Conservation (phyloP, 23 red algal genomes). For the Gracilaria vermiculophylla region DNA sequence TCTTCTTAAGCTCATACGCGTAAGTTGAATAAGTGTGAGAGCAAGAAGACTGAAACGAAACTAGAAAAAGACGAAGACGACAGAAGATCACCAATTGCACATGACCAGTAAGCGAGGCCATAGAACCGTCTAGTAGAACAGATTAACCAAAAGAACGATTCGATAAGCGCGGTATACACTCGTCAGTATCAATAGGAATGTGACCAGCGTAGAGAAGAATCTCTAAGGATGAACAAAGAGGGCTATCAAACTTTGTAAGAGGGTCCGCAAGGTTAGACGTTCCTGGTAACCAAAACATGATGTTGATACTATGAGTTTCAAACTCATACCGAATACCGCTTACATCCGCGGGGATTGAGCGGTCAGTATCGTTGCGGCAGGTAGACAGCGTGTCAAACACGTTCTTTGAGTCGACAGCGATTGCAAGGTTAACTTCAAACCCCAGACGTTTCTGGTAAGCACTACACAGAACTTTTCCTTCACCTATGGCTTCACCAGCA, state of each 20-base stretch:
- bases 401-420: conserved; percentile 16
- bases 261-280: conserved; percentile 8
- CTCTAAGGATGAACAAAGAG: no score
- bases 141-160: no score
- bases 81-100: no score
- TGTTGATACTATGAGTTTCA: not conserved
- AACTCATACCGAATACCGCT: conserved; percentile 28
- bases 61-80: no score
- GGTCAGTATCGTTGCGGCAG: conserved; percentile 12
- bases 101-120: no score
- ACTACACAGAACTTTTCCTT: conserved; percentile 7
- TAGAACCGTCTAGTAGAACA: no score
- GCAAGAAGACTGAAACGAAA: no score
- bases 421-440: not conserved
- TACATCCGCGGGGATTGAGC: conserved; percentile 24
- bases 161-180: no score
- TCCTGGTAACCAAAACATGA: conserved; percentile 27
- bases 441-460: not conserved
- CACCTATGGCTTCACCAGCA: conserved; percentile 11
- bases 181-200: no score
- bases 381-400: conserved; percentile 7
- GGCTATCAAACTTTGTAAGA: conserved; percentile 23
- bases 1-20: no score
- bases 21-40: no score
- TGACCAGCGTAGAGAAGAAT: no score